phyloP scores from a whole-genome alignment of 116 monocot genomes.

The Iris pallida region DNA sequence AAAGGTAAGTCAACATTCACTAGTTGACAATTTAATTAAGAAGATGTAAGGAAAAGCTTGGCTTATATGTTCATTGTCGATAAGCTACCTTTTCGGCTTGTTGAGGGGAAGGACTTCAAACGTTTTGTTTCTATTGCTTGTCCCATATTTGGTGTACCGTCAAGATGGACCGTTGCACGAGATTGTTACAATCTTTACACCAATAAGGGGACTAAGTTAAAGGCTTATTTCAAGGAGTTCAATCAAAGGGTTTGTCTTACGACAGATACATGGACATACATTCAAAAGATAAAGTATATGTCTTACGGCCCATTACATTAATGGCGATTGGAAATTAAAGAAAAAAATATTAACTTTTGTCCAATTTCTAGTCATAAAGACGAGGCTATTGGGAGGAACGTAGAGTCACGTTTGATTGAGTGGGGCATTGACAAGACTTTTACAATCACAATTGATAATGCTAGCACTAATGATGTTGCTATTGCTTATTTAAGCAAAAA shows the following conservation, averaged over 20 bases:
- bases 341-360: conserved; percentile 4
- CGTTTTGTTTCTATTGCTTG: too few relatives aligned
- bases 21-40: too few relatives aligned
- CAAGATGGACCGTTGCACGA: background rate
- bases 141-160: too few relatives aligned
- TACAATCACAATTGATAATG: background rate
- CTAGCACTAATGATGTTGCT: conserved; percentile 2
- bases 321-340: background rate
- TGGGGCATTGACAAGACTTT: background rate
- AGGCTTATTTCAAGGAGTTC: background rate
- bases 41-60: too few relatives aligned
- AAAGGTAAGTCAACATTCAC: too few relatives aligned
- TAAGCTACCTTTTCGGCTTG: too few relatives aligned
- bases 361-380: background rate
- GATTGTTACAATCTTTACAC: conserved; percentile 7
- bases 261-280: background rate
- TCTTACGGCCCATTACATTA: background rate
- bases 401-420: background rate
- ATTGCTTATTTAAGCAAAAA: background rate
- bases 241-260: background rate
- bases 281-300: background rate
- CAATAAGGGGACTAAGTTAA: background rate
- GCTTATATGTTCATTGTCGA: too few relatives aligned
- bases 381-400: background rate
- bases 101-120: too few relatives aligned